Base-by-base conservation (phyloP, 352 stramenopile species). In the Pelagophyceae sp. region DNA sequence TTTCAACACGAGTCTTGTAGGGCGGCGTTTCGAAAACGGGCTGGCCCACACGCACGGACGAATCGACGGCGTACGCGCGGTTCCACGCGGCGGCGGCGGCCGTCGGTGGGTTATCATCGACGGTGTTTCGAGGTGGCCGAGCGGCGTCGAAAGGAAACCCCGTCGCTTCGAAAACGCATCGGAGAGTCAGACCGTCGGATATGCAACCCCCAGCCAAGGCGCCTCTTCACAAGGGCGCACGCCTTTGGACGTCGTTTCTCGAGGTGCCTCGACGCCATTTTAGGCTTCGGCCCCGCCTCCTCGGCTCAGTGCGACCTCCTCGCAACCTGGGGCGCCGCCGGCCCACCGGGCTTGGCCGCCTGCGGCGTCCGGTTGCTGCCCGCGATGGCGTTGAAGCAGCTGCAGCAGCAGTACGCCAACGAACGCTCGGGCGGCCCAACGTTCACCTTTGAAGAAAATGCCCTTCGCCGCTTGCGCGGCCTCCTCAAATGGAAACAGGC, bases 401-500 rank as follows among this genome's bases (percentile, higher is more conserved):
- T 71, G 3, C n/a, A 27, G 29, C n/a, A 37, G 5, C 27, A 3
- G 3, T 71, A 71, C 67, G 33, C 33, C 35, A 37, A 50, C 67
- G 67, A 32, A 33, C 35, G 29, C 67, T 17, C 3, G 11, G 37
- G 5, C 35, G 11, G 1, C 17, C 15, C 2, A 0, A 31, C 0
- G 35, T 58, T 74, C 35, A 54, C 19, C 35, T 31, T 58, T 23
- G 67, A 31, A 1, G 67, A 50, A 23, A 5, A 2, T 37, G 67
- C 67, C 20, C 1, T n/a, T 0, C 67, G 67, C 1, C 33, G 37
- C 2, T 37, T 74, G 15, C 2, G 17, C 17, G 67, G 67, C 35
- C 27, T 74, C 27, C 38, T 74, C 20, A 74, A 74, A 37, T 74
- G 67, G 67, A 50, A 74, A 19, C 1, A 3, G 33, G 67, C 67